Percentiles rank a stretch among this genome's conserved stretches.
Conservation (phyloP, 306 rosid genomes). For the Begonia peltatifolia region DNA sequence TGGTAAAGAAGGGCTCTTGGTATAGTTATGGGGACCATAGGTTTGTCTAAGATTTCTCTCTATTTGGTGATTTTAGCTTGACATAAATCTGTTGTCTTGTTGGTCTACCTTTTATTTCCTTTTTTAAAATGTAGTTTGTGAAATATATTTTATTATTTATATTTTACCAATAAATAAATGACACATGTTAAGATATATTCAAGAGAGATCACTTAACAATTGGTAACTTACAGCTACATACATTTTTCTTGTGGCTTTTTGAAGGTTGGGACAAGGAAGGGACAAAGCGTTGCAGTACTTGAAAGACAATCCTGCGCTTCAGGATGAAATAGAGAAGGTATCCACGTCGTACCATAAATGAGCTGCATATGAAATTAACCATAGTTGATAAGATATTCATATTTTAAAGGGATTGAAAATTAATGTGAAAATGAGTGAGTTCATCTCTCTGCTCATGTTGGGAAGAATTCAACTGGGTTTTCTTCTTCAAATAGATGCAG, state of each 20-base stretch:
- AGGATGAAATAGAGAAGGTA: slow-evolving; percentile 90
- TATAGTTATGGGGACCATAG: slow-evolving; percentile 88
- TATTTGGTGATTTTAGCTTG: neutral
- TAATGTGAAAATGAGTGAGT: neutral
- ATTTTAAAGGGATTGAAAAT: neutral
- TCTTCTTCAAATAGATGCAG: neutral
- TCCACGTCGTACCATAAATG: slow-evolving; percentile 4
- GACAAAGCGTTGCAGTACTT: slow-evolving; percentile 79
- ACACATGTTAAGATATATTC: neutral
- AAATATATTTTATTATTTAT: neutral
- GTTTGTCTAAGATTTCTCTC: slow-evolving; percentile 23
- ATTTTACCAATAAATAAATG: neutral
- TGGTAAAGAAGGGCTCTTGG: slow-evolving; percentile 90
- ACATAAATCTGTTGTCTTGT: slow-evolving; percentile 2
- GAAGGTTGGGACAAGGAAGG: slow-evolving; percentile 96
- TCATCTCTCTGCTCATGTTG: neutral
- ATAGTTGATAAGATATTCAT: neutral
- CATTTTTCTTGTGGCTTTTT: slow-evolving; percentile 1
- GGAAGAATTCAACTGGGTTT: neutral
- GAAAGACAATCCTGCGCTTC: slow-evolving; percentile 59
- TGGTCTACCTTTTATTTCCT: neutral
- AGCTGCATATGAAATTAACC: slow-evolving; percentile 6
- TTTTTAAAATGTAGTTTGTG: no score
- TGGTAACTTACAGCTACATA: neutral
- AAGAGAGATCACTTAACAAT: neutral